Conservation (phyloP, 495 filamentous ascomycete genomes). For the Sabuloglossum arenarium region DNA sequence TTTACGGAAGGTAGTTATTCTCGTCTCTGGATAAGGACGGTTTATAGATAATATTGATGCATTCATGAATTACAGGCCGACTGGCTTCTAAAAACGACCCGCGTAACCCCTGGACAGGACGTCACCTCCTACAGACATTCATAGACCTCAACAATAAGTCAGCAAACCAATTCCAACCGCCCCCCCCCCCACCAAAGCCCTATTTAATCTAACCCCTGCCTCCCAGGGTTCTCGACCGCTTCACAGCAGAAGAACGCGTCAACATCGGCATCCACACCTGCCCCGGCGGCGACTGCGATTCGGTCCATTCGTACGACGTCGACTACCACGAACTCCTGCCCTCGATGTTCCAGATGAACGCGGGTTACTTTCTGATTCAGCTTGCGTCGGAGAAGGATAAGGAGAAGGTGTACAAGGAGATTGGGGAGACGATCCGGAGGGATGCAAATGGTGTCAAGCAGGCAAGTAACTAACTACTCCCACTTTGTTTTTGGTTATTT, state of each 20-base stretch:
- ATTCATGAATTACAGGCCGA: too few relatives aligned
- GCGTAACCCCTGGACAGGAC: constrained; percentile 23
- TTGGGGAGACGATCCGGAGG: constrained; percentile 16
- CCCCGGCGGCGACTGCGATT: constrained; percentile 24
- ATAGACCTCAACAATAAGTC: constrained; percentile 20
- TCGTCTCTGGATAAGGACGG: too few relatives aligned
- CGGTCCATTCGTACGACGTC: constrained; percentile 21
- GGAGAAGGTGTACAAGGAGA: constrained; percentile 18
- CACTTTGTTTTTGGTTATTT: too few relatives aligned
- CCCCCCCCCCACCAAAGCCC: neutral
- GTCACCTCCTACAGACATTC: constrained; percentile 20
- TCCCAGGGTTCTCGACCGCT: constrained; percentile 14
- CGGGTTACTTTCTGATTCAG: constrained; percentile 24
- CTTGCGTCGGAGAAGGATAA: constrained; percentile 20
- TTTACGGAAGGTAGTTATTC: constrained; percentile 19
- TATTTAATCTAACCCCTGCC: neutral
- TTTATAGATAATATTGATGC: too few relatives aligned
- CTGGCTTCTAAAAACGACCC: constrained; percentile 22
- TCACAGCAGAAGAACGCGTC: constrained; percentile 16
- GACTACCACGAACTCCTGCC: constrained; percentile 21
- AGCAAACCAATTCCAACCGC: too few relatives aligned
- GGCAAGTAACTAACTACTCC: neutral
- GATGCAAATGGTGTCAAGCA: constrained; percentile 18
- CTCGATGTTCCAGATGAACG: constrained; percentile 22
- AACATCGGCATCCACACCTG: constrained; percentile 25